Evolutionary conservation across 2,329 filamentous ascomycete species (phyloP).

Genomic region (Ceratocystis variospora): DNA sequence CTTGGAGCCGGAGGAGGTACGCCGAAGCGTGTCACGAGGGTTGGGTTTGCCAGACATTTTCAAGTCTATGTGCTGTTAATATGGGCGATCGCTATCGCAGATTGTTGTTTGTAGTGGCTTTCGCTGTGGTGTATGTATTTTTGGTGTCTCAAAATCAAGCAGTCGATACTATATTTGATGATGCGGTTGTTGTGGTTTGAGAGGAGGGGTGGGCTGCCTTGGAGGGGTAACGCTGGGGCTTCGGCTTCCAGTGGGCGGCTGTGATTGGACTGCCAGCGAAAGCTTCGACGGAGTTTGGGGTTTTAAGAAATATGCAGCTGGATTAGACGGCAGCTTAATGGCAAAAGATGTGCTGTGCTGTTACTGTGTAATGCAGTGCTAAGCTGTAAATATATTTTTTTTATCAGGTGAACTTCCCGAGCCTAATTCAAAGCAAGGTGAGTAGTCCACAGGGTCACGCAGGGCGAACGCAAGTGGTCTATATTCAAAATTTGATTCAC

Average conservation of each 20-base stretch:
- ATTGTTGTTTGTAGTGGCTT: neutral
- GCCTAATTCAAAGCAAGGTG: no score
- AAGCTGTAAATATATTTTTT: no score
- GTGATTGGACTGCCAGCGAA: neutral
- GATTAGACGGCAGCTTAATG: neutral
- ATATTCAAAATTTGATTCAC: no score
- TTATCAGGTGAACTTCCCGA: no score
- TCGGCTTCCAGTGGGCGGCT: neutral
- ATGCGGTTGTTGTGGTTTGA: neutral
- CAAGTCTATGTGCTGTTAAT: neutral
- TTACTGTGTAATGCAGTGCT: neutral
- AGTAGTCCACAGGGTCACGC: no score
- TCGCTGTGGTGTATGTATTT: no score
- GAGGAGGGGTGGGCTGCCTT: neutral
- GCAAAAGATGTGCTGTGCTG: neutral
- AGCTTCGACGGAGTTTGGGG: neutral
- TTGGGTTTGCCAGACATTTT: constrained; percentile 15
- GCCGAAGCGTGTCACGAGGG: constrained; percentile 13
- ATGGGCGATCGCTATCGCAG: neutral
- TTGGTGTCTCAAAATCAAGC: neutral
- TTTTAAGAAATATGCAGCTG: neutral
- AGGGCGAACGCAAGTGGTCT: no score
- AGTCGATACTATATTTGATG: neutral
- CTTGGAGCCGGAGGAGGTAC: constrained; percentile 14
- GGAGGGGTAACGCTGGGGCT: neutral